phyloP scores from a whole-genome alignment of 805 yeast species.

The Saccharomycopsis schoenii region DNA sequence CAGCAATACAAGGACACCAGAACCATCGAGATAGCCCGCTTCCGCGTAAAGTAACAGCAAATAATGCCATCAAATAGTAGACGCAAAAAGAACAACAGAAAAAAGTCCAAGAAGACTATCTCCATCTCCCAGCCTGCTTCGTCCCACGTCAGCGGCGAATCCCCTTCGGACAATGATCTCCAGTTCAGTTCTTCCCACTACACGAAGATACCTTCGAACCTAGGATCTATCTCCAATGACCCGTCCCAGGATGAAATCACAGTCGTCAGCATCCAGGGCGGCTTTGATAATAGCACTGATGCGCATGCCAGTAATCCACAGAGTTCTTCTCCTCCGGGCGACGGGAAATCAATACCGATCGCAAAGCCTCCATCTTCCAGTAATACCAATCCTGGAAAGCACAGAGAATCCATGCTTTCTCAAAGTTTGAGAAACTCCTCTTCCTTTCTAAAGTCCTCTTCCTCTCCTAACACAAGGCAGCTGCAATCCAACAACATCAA shows the following conservation, averaged over 20 bases:
- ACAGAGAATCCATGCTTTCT: slow-evolving; percentile 17
- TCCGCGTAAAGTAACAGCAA: too few species aligned
- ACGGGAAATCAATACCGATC: background rate
- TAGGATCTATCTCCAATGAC: background rate
- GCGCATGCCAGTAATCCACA: background rate
- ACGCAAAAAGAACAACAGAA: background rate
- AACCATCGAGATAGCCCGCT: too few species aligned
- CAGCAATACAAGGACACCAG: too few species aligned
- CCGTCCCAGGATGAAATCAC: slow-evolving; percentile 2
- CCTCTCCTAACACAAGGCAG: background rate
- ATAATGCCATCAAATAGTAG: background rate
- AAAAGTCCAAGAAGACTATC: background rate
- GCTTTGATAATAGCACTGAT: slow-evolving; percentile 1
- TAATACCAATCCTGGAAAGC: background rate
- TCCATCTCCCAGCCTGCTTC: background rate
- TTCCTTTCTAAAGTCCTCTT: background rate
- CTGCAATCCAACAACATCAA: background rate
- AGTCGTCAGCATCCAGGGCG: slow-evolving; percentile 5
- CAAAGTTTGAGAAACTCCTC: slow-evolving; percentile 12
- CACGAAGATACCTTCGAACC: background rate
- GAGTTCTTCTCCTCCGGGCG: background rate
- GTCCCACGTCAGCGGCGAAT: background rate
- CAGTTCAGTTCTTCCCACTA: slow-evolving; percentile 4
- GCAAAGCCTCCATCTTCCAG: background rate
- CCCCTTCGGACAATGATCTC: background rate